These are phyloP conservation scores for Apiotrichum laibachii DNA, from an alignment of 1,284 basidiomycete genomes.

Conservation along the genomic window DNA sequence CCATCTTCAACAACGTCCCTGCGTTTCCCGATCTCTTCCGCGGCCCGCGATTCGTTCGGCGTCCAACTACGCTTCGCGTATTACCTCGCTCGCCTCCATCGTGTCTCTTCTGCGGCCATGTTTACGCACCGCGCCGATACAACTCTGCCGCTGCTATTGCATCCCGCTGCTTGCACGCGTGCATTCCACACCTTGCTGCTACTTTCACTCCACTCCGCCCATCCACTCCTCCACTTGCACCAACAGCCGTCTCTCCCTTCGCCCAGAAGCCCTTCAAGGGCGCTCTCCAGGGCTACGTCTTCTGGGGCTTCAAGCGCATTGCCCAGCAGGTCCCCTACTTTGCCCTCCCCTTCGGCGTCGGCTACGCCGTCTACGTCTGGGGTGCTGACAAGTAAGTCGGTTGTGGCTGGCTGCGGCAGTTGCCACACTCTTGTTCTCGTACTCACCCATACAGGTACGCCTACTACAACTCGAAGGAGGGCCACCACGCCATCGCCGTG, in stretches of 20 bases:
- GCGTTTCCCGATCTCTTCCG: background rate
- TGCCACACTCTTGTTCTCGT: background rate
- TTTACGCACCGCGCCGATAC: background rate
- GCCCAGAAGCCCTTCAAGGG: slow-evolving; percentile 70
- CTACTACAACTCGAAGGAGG: slow-evolving; percentile 51
- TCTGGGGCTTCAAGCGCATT: slow-evolving; percentile 81
- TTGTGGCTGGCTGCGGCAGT: background rate
- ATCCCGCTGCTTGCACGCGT: slow-evolving; percentile 1
- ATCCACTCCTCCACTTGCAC: background rate
- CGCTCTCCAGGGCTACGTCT: slow-evolving; percentile 70
- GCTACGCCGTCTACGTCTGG: slow-evolving; percentile 80
- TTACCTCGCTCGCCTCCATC: background rate
- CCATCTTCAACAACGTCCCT: background rate
- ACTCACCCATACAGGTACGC: slow-evolving; percentile 35
- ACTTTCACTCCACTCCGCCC: background rate
- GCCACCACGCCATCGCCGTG: slow-evolving; percentile 42
- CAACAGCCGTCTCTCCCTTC: slow-evolving; percentile 73
- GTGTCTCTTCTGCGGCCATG: background rate
- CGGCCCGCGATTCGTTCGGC: no score
- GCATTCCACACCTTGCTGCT: no score
- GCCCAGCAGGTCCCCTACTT: slow-evolving; percentile 75
- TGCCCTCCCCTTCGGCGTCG: slow-evolving; percentile 69
- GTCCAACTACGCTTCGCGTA: background rate
- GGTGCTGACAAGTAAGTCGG: slow-evolving; percentile 60
- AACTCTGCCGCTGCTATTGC: background rate